These are phyloP conservation scores for Rutstroemia sp. DNA, from an alignment of 2,329 filamentous ascomycete species.

Conservation along the genomic window DNA sequence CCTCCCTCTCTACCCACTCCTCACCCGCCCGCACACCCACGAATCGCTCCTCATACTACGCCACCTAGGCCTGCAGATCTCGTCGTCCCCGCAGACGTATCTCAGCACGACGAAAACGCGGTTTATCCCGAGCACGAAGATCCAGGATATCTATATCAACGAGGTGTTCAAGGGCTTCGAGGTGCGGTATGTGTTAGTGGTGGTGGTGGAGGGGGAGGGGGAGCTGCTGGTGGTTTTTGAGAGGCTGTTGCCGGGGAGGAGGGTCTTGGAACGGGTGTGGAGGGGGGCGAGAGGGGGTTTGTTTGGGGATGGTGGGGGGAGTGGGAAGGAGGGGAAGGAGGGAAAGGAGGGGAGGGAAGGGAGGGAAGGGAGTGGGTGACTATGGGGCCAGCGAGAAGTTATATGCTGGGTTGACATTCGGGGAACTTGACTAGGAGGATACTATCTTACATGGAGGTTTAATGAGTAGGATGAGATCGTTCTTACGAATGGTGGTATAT, in stretches of 20 bases:
- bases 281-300: slow-evolving; percentile 75
- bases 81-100: slow-evolving; percentile 61
- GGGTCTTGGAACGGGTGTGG: slow-evolving; percentile 84
- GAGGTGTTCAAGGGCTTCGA: slow-evolving; percentile 92
- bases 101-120: slow-evolving; percentile 54
- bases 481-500: not conserved
- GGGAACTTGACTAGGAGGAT: too few species aligned
- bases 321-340: slow-evolving; percentile 1
- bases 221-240: slow-evolving; percentile 95
- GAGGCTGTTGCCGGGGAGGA: slow-evolving; percentile 62
- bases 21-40: slow-evolving; percentile 47
- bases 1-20: slow-evolving; percentile 35
- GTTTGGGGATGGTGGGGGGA: slow-evolving; percentile 47
- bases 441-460: too few species aligned
- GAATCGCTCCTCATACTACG: slow-evolving; percentile 86
- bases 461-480: too few species aligned
- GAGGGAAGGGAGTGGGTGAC: not conserved
- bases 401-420: not conserved
- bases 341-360: not conserved
- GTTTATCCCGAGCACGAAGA: slow-evolving; percentile 85
- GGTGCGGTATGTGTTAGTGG: slow-evolving; percentile 80
- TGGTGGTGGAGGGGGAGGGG: slow-evolving; percentile 83
- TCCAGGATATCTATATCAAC: slow-evolving; percentile 89
- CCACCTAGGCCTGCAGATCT: slow-evolving; percentile 85
- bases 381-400: too few species aligned